Evolutionary conservation across 495 filamentous ascomycete species (phyloP), one percentile per base, ranked within the genome.

Genomic region (Barbatosphaeria neglecta): DNA sequence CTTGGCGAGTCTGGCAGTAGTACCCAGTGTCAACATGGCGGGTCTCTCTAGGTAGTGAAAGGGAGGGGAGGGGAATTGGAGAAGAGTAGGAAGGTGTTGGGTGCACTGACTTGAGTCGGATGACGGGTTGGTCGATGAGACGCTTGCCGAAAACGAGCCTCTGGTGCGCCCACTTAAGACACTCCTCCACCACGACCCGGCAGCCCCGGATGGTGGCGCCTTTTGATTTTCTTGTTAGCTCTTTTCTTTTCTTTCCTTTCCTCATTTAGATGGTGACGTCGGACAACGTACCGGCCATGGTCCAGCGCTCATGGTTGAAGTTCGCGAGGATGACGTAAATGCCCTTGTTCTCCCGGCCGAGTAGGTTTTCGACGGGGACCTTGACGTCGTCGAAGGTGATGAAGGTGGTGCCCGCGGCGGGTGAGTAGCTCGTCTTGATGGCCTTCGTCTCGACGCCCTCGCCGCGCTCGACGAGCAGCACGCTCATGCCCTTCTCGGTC

Each of bases 241-340:
- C n/a, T n/a, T n/a, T n/a, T n/a, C n/a, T n/a, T n/a, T n/a, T n/a
- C n/a, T n/a, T n/a, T n/a, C n/a, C n/a, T n/a, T n/a, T n/a, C n/a
- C n/a, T n/a, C n/a, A n/a, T n/a, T n/a, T n/a, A n/a, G n/a, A n/a
- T n/a, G n/a, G n/a, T n/a, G n/a, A n/a, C n/a, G n/a, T n/a, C n/a
- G n/a, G n/a, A n/a, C n/a, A n/a, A n/a, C n/a, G 56, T 50, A 61
- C 67, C 72, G 33, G 65, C 54, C 81, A 86, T 84, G 69, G 76
- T 81, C 73, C 77, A 84, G 6, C 82, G 76, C 67, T 84, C 83
- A 66, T 87, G 83, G 71, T 87, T 87, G 72, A 90, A 89, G 66
- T 90, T 90, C 66, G 72, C 78, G 60, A 90, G 84, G 63, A 92
- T 87, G n/a, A 92, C 86, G 41, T 81, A 75, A 62, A 94, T 88